A percentile compares a stretch with the other conserved stretches of the same genome.
Evolutionary conservation across 2,329 filamentous ascomycete genomes (phyloP).

Genomic region (Diaporthe destruens): DNA sequence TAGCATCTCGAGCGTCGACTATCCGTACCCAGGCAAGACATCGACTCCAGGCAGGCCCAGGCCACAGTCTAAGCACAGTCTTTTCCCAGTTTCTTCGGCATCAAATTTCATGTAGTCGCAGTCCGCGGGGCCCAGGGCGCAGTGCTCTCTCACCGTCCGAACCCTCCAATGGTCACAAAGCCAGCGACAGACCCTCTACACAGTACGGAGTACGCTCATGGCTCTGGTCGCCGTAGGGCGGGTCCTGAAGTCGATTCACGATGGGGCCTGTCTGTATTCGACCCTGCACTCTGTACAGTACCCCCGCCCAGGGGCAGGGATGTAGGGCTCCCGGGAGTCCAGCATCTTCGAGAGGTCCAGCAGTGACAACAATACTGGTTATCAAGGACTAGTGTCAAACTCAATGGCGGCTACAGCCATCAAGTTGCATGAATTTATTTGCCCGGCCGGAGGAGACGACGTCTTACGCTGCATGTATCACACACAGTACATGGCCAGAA

Average conservation of each 20-base stretch:
- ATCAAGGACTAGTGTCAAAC: neutral
- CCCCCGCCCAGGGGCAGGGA: conserved; percentile 17
- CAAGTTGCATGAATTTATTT: neutral
- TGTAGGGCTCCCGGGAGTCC: neutral
- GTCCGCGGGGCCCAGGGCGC: neutral
- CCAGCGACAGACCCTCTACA: conserved; percentile 12
- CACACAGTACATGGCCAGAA: neutral
- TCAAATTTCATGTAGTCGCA: neutral
- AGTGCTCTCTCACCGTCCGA: neutral
- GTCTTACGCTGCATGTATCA: neutral
- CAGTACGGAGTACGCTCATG: too few relatives aligned
- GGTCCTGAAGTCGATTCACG: conserved; percentile 10
- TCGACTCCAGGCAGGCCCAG: neutral
- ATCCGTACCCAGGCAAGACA: neutral
- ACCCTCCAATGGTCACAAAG: neutral
- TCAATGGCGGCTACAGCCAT: neutral
- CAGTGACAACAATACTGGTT: neutral
- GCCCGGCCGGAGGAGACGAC: neutral
- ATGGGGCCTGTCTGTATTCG: neutral
- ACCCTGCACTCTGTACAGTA: neutral
- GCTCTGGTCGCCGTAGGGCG: neutral
- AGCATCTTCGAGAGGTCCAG: neutral
- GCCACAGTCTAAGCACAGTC: neutral
- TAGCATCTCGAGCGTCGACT: neutral
- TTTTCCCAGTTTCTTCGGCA: neutral